These are phyloP conservation scores for Fusarium gaditjirri DNA, from an alignment of 2,329 filamentous ascomycete genomes.

Conservation along the genomic window DNA sequence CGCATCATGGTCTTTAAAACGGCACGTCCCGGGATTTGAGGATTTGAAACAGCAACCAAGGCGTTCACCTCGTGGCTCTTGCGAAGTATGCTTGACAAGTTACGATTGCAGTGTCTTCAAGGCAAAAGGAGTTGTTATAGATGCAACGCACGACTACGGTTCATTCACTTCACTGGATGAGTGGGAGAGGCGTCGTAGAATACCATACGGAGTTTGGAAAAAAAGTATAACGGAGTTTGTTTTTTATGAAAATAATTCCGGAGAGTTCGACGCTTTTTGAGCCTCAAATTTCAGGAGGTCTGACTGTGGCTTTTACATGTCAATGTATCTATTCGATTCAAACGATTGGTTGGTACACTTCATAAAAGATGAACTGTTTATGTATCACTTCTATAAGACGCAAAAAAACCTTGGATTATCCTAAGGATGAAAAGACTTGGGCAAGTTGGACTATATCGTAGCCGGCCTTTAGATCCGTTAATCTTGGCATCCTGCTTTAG, in stretches of 20 bases:
- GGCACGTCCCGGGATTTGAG: not conserved
- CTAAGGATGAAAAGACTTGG: not conserved
- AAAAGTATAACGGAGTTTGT: rapidly evolving
- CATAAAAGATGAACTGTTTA: not conserved
- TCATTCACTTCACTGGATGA: not conserved
- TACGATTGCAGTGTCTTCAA: not conserved
- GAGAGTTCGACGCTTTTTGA: not conserved
- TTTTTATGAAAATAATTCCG: not conserved
- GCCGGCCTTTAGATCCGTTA: not conserved
- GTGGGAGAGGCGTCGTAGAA: not conserved
- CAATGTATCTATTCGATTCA: not conserved
- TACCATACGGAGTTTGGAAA: rapidly evolving
- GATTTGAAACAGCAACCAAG: rapidly evolving
- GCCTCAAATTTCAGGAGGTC: too few relatives aligned
- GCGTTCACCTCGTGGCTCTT: not conserved
- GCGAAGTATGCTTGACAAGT: not conserved
- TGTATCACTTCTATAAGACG: not conserved
- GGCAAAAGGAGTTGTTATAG: not conserved
- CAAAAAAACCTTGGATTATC: not conserved
- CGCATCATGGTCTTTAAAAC: not conserved
- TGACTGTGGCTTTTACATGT: rapidly evolving
- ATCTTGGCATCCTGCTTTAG: not conserved
- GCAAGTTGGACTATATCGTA: not conserved
- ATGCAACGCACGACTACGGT: not conserved
- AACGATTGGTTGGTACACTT: not conserved